These are phyloP conservation scores for Plantago ovata DNA, from an alignment of 257 asterid species.

Conservation along the genomic window DNA sequence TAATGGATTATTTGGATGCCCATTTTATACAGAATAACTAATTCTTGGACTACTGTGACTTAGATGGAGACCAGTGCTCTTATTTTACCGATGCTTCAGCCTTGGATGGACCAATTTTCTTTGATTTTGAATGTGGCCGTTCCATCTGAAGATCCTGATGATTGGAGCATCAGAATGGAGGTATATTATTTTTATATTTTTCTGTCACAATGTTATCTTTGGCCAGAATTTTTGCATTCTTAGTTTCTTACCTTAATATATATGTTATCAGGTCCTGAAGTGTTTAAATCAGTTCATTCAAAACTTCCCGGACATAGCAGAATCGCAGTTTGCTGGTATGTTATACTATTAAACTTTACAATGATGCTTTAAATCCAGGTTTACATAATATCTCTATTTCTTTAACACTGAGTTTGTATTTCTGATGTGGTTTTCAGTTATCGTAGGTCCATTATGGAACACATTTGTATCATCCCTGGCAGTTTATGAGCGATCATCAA, in stretches of 20 bases:
- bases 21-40: constrained; percentile 23
- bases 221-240: constrained; percentile 16
- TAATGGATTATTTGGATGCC: constrained; percentile 16
- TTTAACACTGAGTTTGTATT: constrained; percentile 14
- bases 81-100: constrained; percentile 80
- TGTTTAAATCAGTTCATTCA: constrained; percentile 89
- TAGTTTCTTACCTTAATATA: constrained; percentile 12
- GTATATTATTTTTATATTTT: constrained; percentile 33
- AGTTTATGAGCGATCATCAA: constrained; percentile 71
- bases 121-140: constrained; percentile 60
- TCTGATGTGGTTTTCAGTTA: constrained; percentile 47
- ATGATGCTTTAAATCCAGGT: constrained; percentile 16
- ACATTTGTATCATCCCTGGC: constrained; percentile 79
- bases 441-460: constrained; percentile 87
- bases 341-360: constrained; percentile 17
- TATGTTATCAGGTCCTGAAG: constrained; percentile 67
- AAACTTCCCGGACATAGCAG: constrained; percentile 66
- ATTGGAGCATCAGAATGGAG: constrained; percentile 98
- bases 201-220: constrained; percentile 21
- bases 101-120: constrained; percentile 84
- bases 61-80: constrained; percentile 72
- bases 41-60: constrained; percentile 24
- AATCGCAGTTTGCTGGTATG: constrained; percentile 63
- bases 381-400: constrained; percentile 18
- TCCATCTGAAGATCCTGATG: constrained; percentile 94